phyloP scores from a whole-genome alignment of 768 basidiomycete species.

The Amanita rubescens region DNA sequence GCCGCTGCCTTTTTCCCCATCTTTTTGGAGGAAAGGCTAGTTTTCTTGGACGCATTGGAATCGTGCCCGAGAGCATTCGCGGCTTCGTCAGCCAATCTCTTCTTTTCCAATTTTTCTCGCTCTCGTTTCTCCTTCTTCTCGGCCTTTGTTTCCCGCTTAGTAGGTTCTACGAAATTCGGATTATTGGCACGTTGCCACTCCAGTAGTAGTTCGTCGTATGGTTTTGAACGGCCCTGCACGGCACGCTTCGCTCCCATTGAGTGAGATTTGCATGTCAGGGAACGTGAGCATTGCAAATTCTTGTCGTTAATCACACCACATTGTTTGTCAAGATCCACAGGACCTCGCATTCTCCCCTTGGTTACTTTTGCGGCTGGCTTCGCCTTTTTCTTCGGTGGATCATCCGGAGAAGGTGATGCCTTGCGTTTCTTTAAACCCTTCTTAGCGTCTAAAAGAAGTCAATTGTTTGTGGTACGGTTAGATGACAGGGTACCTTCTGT shows the following conservation, averaged over 20 bases:
- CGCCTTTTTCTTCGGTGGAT: constrained; percentile 71
- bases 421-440: constrained; percentile 72
- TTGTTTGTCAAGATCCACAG: constrained; percentile 85
- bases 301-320: constrained; percentile 99
- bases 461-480: neutral
- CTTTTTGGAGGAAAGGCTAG: constrained; percentile 46
- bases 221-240: constrained; percentile 76
- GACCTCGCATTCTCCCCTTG: constrained; percentile 76
- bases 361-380: constrained; percentile 64
- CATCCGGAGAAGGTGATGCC: constrained; percentile 63
- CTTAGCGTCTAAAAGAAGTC: constrained; percentile 26
- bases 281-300: constrained; percentile 84
- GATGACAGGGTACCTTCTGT: constrained; percentile 32
- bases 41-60: constrained; percentile 39
- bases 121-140: constrained; percentile 84
- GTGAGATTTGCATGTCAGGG: constrained; percentile 96
- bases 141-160: constrained; percentile 79
- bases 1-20: constrained; percentile 54
- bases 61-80: constrained; percentile 55
- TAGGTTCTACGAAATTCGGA: constrained; percentile 83
- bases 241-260: constrained; percentile 95
- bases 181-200: constrained; percentile 90
- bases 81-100: constrained; percentile 60
- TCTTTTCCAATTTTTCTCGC: constrained; percentile 77
- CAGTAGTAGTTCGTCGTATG: constrained; percentile 80